A percentile compares a stretch with the other conserved stretches of the same genome.
Conservation (phyloP, 2,329 filamentous ascomycete genomes). For the Aspergillus pseudoterreus region DNA sequence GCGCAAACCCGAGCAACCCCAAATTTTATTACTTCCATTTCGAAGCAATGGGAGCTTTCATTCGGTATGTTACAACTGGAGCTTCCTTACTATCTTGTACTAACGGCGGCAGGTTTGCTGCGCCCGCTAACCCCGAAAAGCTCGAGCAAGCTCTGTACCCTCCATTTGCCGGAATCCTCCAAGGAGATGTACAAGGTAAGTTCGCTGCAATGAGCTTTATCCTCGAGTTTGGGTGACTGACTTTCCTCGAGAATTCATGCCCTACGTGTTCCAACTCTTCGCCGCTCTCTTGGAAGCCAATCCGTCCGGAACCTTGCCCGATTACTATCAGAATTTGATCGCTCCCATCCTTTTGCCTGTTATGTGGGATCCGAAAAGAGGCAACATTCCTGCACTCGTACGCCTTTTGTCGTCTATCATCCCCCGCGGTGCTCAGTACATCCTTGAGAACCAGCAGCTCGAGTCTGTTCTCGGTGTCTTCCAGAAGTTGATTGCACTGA, state of each 20-base stretch:
- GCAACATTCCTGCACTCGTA: slow-evolving; percentile 88
- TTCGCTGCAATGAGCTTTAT: not conserved
- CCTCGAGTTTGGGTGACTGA: slow-evolving; percentile 26
- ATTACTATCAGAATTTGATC: slow-evolving; percentile 76
- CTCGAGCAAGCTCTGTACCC: slow-evolving; percentile 79
- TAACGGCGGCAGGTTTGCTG: slow-evolving; percentile 54
- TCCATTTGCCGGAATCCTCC: slow-evolving; percentile 76
- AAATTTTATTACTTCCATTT: slow-evolving; percentile 99
- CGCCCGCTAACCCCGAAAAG: slow-evolving; percentile 63
- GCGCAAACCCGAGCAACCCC: slow-evolving; percentile 93
- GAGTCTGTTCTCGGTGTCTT: slow-evolving; percentile 92
- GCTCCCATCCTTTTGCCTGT: slow-evolving; percentile 73
- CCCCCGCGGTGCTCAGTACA: slow-evolving; percentile 67
- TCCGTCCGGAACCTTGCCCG: slow-evolving; percentile 70
- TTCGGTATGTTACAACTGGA: slow-evolving; percentile 52
- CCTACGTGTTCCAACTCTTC: slow-evolving; percentile 94
- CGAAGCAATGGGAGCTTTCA: slow-evolving; percentile 85
- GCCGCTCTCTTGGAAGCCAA: slow-evolving; percentile 86
- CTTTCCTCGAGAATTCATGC: slow-evolving; percentile 70
- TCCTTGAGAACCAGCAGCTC: slow-evolving; percentile 74
- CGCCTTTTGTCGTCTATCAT: slow-evolving; percentile 82
- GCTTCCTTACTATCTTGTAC: not conserved
- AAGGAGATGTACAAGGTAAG: slow-evolving; percentile 74
- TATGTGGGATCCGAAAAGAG: slow-evolving; percentile 78
- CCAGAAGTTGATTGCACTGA: slow-evolving; percentile 78